Conservation (phyloP, 1,284 basidiomycete species). For the Irpex lacteus region DNA sequence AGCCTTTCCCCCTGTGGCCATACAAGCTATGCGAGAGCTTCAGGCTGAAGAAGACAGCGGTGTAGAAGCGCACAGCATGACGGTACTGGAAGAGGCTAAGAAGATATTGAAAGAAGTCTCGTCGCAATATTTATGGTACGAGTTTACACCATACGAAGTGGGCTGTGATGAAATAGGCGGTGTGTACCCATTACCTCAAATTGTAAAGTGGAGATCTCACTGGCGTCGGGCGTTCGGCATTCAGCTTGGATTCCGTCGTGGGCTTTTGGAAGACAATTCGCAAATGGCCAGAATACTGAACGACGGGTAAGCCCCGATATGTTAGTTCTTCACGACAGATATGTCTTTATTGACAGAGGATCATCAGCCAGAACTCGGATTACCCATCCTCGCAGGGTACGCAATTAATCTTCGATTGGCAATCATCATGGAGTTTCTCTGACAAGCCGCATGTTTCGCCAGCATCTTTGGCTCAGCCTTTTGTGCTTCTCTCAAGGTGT, state of each 20-base stretch:
- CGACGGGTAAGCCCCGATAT: slow-evolving; percentile 23
- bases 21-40: slow-evolving; percentile 22
- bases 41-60: slow-evolving; percentile 20
- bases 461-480: slow-evolving; percentile 42
- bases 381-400: slow-evolving; percentile 37
- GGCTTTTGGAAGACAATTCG: slow-evolving; percentile 36
- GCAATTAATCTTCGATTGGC: slow-evolving; percentile 7
- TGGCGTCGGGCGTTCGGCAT: neutral
- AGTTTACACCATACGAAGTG: slow-evolving; percentile 40
- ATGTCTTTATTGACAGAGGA: neutral
- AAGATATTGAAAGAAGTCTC: neutral
- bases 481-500: slow-evolving; percentile 37
- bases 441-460: neutral
- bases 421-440: neutral
- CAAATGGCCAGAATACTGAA: slow-evolving; percentile 32
- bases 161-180: slow-evolving; percentile 41
- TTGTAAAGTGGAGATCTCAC: neutral
- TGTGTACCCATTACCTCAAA: slow-evolving; percentile 14
- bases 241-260: slow-evolving; percentile 42
- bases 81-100: slow-evolving; percentile 19
- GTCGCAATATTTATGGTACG: slow-evolving; percentile 35
- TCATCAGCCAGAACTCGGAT: slow-evolving; percentile 35
- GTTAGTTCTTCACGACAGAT: neutral
- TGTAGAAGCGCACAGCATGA: slow-evolving; percentile 17
- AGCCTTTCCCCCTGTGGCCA: slow-evolving; percentile 27